phyloP scores from a whole-genome alignment of 768 basidiomycete species.

The Termitomyces sp. region DNA sequence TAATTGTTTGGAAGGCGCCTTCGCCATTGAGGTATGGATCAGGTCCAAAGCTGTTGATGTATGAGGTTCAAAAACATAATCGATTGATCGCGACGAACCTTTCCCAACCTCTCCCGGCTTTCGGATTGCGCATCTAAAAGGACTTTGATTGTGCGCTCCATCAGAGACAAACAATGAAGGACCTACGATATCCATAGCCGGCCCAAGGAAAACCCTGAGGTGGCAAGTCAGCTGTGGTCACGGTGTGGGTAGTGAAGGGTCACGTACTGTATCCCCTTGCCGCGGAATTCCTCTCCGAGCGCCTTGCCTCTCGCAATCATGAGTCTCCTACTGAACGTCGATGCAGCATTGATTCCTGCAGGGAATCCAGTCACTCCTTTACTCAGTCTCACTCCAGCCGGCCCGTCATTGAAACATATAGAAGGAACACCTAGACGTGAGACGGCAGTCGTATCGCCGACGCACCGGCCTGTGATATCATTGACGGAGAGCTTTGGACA shows the following conservation, averaged over 20 bases:
- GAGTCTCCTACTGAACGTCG: conserved; percentile 57
- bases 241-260: neutral
- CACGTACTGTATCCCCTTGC: conserved; percentile 55
- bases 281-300: conserved; percentile 63
- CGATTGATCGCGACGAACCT: conserved; percentile 22
- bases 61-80: neutral
- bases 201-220: conserved; percentile 44
- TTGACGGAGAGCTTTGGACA: neutral
- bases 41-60: conserved; percentile 40
- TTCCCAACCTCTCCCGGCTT: conserved; percentile 49
- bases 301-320: conserved; percentile 63
- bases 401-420: conserved; percentile 47
- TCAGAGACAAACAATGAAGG: neutral
- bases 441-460: conserved; percentile 44
- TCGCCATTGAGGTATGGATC: conserved; percentile 67
- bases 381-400: conserved; percentile 40
- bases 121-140: conserved; percentile 49
- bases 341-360: conserved; percentile 51
- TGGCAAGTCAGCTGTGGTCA: neutral
- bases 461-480: conserved; percentile 36
- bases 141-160: neutral
- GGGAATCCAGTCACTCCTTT: conserved; percentile 53
- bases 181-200: conserved; percentile 51
- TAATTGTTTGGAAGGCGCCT: conserved; percentile 55
- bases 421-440: conserved; percentile 40